These are phyloP conservation scores for Marasmius tenuissimus DNA, from an alignment of 1,284 basidiomycete genomes.

Conservation along the genomic window DNA sequence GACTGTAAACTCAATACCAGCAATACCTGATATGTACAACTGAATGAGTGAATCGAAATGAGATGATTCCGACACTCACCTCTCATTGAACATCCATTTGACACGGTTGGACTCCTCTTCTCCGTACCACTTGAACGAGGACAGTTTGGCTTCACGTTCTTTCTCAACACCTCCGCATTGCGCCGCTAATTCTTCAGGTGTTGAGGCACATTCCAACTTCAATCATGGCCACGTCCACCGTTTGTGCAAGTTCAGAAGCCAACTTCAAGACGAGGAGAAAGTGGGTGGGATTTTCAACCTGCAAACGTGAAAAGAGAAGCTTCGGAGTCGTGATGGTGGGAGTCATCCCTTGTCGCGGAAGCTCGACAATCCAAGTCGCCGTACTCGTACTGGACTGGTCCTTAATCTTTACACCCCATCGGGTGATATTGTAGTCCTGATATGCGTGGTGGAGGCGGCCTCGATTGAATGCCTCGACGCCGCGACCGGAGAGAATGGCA, in stretches of 20 bases:
- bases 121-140: conserved; percentile 60
- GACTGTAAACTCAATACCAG: not conserved
- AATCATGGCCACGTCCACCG: not conserved
- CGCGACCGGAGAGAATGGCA: not conserved
- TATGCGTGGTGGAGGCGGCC: not conserved
- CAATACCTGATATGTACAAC: not conserved
- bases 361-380: not conserved
- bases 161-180: conserved; percentile 36
- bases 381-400: not conserved
- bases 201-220: not conserved
- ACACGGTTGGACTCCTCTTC: conserved; percentile 33
- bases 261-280: not conserved
- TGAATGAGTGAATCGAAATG: not conserved
- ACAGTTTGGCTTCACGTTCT: conserved; percentile 45
- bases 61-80: conserved; percentile 28
- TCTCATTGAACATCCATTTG: conserved; percentile 57
- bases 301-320: not conserved
- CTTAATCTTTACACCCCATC: not conserved
- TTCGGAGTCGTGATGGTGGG: not conserved
- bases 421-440: not conserved
- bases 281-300: not conserved
- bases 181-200: not conserved
- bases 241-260: not conserved
- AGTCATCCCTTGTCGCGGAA: not conserved
- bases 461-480: not conserved